These are phyloP conservation scores for Rhodomyrtus psidioides DNA, from an alignment of 441 rosid species.

Conservation along the genomic window DNA sequence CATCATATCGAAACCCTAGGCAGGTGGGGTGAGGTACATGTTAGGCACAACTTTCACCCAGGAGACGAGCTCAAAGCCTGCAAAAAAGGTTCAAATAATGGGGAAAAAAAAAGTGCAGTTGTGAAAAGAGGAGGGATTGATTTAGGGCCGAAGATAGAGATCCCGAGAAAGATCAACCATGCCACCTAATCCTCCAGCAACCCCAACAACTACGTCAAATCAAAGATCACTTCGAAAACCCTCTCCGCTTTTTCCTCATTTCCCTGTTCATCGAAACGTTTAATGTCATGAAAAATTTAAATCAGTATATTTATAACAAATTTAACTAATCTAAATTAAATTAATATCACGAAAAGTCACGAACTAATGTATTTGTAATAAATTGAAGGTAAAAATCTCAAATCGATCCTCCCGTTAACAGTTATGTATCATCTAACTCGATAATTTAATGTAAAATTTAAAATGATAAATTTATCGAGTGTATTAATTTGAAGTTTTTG, in stretches of 20 bases:
- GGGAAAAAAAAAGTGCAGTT: neutral
- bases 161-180: neutral
- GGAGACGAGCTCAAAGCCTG: neutral
- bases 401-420: too few relatives aligned
- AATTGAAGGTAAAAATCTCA: too few relatives aligned
- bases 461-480: too few relatives aligned
- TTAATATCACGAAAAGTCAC: too few relatives aligned
- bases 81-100: neutral
- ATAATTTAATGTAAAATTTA: too few relatives aligned
- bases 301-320: too few relatives aligned
- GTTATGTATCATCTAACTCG: too few relatives aligned
- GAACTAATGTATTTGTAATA: too few relatives aligned
- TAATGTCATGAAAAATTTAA: too few relatives aligned
- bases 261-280: neutral
- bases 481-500: too few relatives aligned
- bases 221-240: conserved; percentile 27
- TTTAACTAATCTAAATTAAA: too few relatives aligned
- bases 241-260: neutral
- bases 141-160: neutral
- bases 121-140: neutral
- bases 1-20: neutral
- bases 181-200: conserved; percentile 15
- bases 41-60: neutral
- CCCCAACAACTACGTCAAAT: conserved; percentile 28
- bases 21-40: neutral